A percentile compares a stretch with the other conserved stretches of the same genome.
Conservation (phyloP, 371 early-diverging fungal genomes). For the Apophysomyces sp. region DNA sequence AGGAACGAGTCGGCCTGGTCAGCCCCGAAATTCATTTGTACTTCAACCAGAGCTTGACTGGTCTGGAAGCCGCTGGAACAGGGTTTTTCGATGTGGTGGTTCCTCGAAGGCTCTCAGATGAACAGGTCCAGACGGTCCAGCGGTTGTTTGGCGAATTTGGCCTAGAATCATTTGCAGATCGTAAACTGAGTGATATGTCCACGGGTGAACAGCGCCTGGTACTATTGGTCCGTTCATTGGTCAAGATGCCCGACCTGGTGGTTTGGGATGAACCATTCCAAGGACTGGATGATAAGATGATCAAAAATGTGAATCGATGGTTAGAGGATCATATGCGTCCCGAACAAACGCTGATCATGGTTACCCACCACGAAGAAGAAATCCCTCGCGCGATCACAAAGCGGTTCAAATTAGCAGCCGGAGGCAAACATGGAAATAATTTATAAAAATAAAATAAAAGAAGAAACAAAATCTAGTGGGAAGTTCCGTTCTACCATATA, state of each 20-base stretch:
- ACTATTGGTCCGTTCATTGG: conserved; percentile 51
- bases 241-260: conserved; percentile 49
- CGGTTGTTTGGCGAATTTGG: conserved; percentile 46
- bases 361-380: conserved; percentile 65
- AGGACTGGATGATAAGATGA: conserved; percentile 51
- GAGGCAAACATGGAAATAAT: conserved; percentile 22
- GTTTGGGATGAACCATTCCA: conserved; percentile 69
- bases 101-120: conserved; percentile 21
- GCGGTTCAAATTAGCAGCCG: conserved; percentile 30
- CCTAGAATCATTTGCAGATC: conserved; percentile 22
- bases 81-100: conserved; percentile 49
- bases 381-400: conserved; percentile 44
- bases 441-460: not conserved
- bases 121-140: conserved; percentile 20
- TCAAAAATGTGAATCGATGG: conserved; percentile 46
- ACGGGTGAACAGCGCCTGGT: conserved; percentile 60
- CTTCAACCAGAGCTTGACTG: conserved; percentile 45
- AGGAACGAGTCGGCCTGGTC: conserved; percentile 46
- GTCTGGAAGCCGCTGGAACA: conserved; percentile 42
- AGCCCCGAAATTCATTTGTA: conserved; percentile 62
- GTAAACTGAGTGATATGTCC: conserved; percentile 40
- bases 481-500: not conserved
- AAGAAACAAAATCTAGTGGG: not conserved
- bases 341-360: conserved; percentile 56
- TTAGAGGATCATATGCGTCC: conserved; percentile 45